Evolutionary conservation across 108 stramenopile genomes (phyloP).

Genomic region (Cylindrotheca closterium): DNA sequence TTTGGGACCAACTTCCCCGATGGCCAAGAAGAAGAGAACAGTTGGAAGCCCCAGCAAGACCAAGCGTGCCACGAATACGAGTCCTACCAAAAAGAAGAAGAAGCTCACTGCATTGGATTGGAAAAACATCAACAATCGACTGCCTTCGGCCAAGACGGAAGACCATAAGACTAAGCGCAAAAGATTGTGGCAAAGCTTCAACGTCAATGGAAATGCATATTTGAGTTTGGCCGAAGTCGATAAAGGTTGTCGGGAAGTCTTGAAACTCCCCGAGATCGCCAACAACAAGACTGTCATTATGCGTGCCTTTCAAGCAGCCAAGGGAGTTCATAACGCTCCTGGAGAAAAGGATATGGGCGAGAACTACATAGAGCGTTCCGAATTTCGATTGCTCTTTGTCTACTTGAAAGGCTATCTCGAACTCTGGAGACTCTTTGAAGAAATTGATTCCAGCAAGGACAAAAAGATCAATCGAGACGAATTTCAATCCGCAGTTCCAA

Average conservation of each 20-base stretch:
- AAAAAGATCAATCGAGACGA: conserved; percentile 19
- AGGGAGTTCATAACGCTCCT: neutral
- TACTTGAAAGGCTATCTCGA: conserved; percentile 20
- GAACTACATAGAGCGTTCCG: conserved; percentile 19
- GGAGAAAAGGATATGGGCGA: conserved; percentile 1
- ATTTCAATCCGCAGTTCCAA: conserved; percentile 14
- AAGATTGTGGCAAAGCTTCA: too few species aligned
- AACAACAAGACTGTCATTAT: conserved; percentile 29
- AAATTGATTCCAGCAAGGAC: conserved; percentile 12
- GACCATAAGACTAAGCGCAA: too few species aligned
- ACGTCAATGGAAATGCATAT: conserved; percentile 30
- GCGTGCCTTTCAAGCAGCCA: conserved; percentile 31
- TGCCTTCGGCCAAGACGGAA: conserved; percentile 28
- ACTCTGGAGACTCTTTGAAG: conserved; percentile 22
- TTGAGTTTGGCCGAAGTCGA: conserved; percentile 28
- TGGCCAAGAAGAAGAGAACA: too few species aligned
- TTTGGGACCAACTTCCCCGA: too few species aligned
- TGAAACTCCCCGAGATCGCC: conserved; percentile 14
- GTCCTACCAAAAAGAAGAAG: too few species aligned
- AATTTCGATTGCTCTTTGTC: conserved; percentile 23
- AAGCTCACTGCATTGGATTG: too few species aligned
- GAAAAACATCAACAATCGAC: conserved; percentile 14
- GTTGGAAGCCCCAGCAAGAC: too few species aligned
- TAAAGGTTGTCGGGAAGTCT: conserved; percentile 19
- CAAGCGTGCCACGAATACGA: too few species aligned